Evolutionary conservation across 179 eudicot genomes (phyloP).

Genomic region (Actinidia polygama): DNA sequence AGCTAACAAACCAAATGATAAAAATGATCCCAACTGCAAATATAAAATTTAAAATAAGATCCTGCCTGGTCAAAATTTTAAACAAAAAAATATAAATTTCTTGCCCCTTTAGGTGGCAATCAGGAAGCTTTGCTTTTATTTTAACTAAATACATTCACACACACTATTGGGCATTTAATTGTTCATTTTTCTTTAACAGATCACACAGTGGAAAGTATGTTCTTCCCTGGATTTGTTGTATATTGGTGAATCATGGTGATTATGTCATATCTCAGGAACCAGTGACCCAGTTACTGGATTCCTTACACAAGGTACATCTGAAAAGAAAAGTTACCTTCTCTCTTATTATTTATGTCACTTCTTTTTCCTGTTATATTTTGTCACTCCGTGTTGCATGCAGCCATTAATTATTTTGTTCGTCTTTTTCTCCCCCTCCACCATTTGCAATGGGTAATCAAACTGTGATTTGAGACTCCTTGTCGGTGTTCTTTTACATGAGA

Average conservation of each 20-base stretch:
- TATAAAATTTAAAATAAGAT: neutral
- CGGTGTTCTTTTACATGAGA: no score
- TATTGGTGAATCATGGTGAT: slow-evolving; percentile 68
- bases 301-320: slow-evolving; percentile 66
- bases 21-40: neutral
- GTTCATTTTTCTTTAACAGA: slow-evolving; percentile 43
- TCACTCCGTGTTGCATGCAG: neutral
- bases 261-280: slow-evolving; percentile 67
- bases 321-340: slow-evolving; percentile 8
- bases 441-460: no score
- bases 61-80: neutral
- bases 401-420: neutral
- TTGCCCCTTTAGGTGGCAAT: neutral
- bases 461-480: no score
- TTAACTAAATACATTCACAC: no score
- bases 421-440: no score
- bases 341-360: neutral
- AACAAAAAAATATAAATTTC: neutral
- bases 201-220: slow-evolving; percentile 60
- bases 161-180: neutral
- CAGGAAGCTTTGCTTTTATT: neutral
- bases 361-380: neutral
- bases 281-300: slow-evolving; percentile 46
- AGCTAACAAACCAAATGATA: neutral
- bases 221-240: slow-evolving; percentile 84